Evolutionary conservation across 2,329 filamentous ascomycete species (phyloP).

Genomic region (Tolypocladium guangdongense): DNA sequence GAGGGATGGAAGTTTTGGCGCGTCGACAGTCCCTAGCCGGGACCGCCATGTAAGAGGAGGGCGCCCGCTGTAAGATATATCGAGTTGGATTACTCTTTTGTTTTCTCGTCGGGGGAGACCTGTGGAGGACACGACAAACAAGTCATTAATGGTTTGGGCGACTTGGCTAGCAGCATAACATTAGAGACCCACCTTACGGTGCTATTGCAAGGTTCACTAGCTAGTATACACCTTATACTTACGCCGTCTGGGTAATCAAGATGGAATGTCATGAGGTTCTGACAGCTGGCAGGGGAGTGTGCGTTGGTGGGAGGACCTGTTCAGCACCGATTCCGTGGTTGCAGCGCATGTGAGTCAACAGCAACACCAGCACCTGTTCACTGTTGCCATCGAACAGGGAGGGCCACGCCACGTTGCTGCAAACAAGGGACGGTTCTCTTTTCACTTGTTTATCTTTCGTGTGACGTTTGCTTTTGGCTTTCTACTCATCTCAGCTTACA

Average conservation of each 20-base stretch:
- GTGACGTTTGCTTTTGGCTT: background rate
- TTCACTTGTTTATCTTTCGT: background rate
- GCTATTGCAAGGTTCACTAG: background rate
- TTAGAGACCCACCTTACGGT: background rate
- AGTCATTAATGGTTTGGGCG: background rate
- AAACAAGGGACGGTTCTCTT: background rate
- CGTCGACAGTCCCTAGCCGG: constrained; percentile 34
- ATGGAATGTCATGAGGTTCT: background rate
- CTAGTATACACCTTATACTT: background rate
- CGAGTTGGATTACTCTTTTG: background rate
- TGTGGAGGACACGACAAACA: background rate
- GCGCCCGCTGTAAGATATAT: background rate
- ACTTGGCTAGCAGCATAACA: background rate
- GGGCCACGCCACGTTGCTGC: background rate
- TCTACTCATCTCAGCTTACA: background rate
- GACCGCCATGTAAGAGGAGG: background rate
- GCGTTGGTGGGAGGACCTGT: background rate
- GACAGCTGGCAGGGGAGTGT: background rate
- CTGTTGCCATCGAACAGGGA: background rate
- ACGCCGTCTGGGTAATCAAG: background rate
- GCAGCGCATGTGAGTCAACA: background rate
- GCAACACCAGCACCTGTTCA: background rate
- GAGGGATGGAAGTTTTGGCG: constrained; percentile 86
- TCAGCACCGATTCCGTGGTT: background rate
- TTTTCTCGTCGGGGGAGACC: background rate